These are phyloP conservation scores for Cyphellophora attinorum DNA, from an alignment of 2,329 filamentous ascomycete species.

Conservation along the genomic window DNA sequence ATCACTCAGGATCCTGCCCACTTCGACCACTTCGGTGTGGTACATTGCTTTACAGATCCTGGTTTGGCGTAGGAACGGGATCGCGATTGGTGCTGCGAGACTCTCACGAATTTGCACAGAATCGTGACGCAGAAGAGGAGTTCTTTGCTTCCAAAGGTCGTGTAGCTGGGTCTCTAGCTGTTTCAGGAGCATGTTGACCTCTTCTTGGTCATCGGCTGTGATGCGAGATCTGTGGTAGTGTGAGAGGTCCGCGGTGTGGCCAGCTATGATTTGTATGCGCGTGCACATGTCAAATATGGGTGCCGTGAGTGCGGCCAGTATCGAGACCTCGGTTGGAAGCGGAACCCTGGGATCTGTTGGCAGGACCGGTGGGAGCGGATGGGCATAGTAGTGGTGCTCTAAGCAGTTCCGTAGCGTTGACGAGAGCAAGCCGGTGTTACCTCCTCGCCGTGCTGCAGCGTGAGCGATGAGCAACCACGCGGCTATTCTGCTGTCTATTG, in stretches of 20 bases:
- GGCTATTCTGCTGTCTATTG: too few species aligned
- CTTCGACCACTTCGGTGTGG: constrained; percentile 5
- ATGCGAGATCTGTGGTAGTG: constrained; percentile 7
- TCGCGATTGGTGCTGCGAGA: constrained; percentile 1
- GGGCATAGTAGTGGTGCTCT: background rate
- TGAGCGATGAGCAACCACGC: constrained; percentile 6
- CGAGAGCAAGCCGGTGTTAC: constrained; percentile 5
- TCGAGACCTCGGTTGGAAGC: background rate
- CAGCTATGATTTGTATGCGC: constrained; percentile 4
- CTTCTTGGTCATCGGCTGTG: constrained; percentile 4
- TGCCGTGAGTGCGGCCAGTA: background rate
- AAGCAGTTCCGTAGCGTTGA: background rate
- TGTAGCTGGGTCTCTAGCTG: constrained; percentile 1
- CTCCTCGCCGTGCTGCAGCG: constrained; percentile 3
- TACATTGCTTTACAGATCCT: constrained; percentile 4
- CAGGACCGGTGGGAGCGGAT: background rate
- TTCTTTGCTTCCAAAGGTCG: constrained; percentile 3
- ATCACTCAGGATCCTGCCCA: constrained; percentile 4
- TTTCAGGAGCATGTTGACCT: constrained; percentile 2
- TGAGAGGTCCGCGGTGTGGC: constrained; percentile 3
- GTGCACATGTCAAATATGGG: constrained; percentile 1
- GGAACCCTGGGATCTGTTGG: background rate
- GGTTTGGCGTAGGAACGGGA: constrained; percentile 2
- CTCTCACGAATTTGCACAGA: constrained; percentile 1
- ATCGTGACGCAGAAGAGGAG: background rate